Conservation (phyloP, 768 basidiomycete genomes). For the Coprinellus aureogranulatus region DNA sequence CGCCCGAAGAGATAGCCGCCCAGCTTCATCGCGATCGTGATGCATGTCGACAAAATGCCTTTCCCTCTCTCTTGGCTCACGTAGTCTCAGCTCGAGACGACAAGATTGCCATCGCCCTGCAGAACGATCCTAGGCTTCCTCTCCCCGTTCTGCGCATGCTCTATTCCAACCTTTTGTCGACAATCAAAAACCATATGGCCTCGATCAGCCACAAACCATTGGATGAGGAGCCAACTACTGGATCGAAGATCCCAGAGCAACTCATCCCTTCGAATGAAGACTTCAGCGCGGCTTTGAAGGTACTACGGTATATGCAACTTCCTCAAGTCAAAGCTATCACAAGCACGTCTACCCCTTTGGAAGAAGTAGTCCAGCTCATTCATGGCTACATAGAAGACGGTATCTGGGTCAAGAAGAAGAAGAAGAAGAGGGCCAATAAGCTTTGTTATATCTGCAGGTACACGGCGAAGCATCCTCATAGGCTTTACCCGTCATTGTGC, state of each 20-base stretch:
- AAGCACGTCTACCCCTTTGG: conserved; percentile 13
- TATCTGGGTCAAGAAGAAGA: too few relatives aligned
- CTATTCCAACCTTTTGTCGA: conserved; percentile 19
- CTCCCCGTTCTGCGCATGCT: conserved; percentile 21
- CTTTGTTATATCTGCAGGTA: conserved; percentile 29
- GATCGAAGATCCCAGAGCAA: conserved; percentile 15
- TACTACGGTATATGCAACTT: conserved; percentile 24
- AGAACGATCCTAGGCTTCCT: conserved; percentile 15
- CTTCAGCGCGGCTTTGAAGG: conserved; percentile 23
- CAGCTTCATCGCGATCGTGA: conserved; percentile 21
- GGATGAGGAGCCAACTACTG: not conserved
- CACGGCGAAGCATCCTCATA: conserved; percentile 16
- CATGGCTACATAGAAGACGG: conserved; percentile 15
- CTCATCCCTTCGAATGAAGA: conserved; percentile 25
- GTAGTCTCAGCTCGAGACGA: conserved; percentile 20
- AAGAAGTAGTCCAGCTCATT: conserved; percentile 17
- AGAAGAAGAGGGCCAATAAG: not conserved
- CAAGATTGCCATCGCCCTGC: conserved; percentile 7
- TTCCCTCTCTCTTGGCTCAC: conserved; percentile 20
- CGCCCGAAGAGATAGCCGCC: conserved; percentile 16
- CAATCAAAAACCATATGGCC: conserved; percentile 21
- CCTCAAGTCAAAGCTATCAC: conserved; percentile 15
- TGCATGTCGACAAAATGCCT: conserved; percentile 15
- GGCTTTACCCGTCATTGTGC: conserved; percentile 23
- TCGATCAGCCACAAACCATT: conserved; percentile 15